Evolutionary conservation across 2,329 filamentous ascomycete species (phyloP), one percentile per base, ranked within the genome.

Genomic region (Cryphonectria carpinicola): DNA sequence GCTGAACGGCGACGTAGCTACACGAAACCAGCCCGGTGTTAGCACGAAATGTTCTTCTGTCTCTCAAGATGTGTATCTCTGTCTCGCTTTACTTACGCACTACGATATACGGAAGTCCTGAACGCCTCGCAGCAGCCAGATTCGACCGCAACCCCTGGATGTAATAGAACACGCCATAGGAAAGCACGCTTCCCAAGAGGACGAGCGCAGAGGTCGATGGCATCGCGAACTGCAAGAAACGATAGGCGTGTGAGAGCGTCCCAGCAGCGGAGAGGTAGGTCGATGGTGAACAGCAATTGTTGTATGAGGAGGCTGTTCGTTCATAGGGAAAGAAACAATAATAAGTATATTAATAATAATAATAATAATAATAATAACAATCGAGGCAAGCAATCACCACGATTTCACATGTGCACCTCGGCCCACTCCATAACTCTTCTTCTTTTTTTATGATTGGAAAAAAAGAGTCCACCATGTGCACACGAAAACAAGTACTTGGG

Each of bases 81-180:
- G 13, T 52, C 35, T 17, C 19, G 32, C 46, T 52, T 37, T 60
- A 85, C 86, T 75, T 79, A 90, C 88, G 87, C 37, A 83, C 77
- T 61, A 89, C 74, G 37, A 86, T 78, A 74, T 89, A 90, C 8
- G 83, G 84, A 67, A 89, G 75, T 7, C 86, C 86, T 22, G 82
- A 84, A 69, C 79, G 80, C 78, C 84, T 86, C 3, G 87, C 87
- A 43, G 82, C 81, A 13, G 79, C 80, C 66, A 89, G 83, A 72
- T 88, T 87, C 66, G 74, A 76, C 56, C 75, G 77, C 63, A 87
- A 74, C n/a, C 80, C 79, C 1, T 76, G 75, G 46, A 80, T 58
- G 41, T 76, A 75, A 7, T 73, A 74, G 73, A 80, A 81, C 28
- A 80, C 65, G 52, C 71, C 74, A 68, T 82, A 84, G 35, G 74